These are phyloP conservation scores for Colletotrichum sublineola DNA, from an alignment of 2,329 filamentous ascomycete species.

Conservation along the genomic window DNA sequence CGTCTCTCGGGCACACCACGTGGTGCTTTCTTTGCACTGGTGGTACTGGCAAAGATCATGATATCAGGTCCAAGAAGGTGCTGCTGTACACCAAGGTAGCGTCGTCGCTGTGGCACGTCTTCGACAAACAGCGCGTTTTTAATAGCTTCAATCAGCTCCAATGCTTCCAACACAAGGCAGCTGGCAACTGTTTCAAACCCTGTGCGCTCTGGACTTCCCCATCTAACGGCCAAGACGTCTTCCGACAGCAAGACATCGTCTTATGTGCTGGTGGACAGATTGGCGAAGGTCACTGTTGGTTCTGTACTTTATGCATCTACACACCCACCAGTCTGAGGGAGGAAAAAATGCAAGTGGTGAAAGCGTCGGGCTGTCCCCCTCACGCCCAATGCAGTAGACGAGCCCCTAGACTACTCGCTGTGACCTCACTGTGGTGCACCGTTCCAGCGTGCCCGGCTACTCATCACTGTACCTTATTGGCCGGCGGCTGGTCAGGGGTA, in stretches of 20 bases:
- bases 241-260: slow-evolving; percentile 29
- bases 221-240: slow-evolving; percentile 30
- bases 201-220: slow-evolving; percentile 28
- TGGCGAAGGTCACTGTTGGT: neutral
- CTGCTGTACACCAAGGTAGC: neutral
- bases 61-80: neutral
- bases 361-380: slow-evolving; percentile 13
- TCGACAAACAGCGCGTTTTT: neutral
- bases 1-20: slow-evolving; percentile 38
- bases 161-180: slow-evolving; percentile 23
- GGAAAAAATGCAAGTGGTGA: slow-evolving; percentile 23
- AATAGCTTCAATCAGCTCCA: neutral
- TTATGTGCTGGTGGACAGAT: slow-evolving; percentile 12
- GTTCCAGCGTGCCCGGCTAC: slow-evolving; percentile 35
- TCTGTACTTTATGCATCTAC: neutral
- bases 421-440: slow-evolving; percentile 41
- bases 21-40: slow-evolving; percentile 8
- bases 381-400: slow-evolving; percentile 26
- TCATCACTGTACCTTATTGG: slow-evolving; percentile 8
- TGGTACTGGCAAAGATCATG: neutral
- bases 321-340: slow-evolving; percentile 1
- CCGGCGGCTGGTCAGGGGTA: slow-evolving; percentile 10
- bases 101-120: neutral
- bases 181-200: slow-evolving; percentile 35
- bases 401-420: slow-evolving; percentile 35